A percentile compares a stretch with the other conserved stretches of the same genome.
Conservation (phyloP, 2,329 filamentous ascomycete genomes). For the Thyridium curvatum region DNA sequence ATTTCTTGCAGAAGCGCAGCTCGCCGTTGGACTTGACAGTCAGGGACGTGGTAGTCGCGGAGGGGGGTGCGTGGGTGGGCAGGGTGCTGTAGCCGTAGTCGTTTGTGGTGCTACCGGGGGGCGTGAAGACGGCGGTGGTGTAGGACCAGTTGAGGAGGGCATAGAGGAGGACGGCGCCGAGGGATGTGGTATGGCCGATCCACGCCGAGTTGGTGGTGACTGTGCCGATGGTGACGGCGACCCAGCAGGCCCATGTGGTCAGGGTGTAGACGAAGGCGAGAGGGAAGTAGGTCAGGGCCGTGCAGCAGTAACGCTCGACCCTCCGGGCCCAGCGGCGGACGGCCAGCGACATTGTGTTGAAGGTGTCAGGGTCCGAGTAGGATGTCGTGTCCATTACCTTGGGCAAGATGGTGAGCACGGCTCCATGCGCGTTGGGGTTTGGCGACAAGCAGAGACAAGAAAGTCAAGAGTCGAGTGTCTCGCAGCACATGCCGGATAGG, state of each 20-base stretch:
- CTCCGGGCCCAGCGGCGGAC: constrained; percentile 57
- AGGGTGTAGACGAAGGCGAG: constrained; percentile 81
- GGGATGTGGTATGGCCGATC: constrained; percentile 51
- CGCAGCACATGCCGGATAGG: too few relatives aligned
- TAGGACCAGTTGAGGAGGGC: constrained; percentile 81
- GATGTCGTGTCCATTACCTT: constrained; percentile 8
- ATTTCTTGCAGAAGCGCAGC: constrained; percentile 93
- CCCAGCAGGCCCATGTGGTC: constrained; percentile 92
- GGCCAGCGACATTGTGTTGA: constrained; percentile 36
- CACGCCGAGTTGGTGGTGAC: constrained; percentile 43
- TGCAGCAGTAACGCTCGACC: constrained; percentile 79
- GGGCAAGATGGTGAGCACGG: too few relatives aligned
- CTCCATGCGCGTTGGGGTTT: background rate
- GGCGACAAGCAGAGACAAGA: too few relatives aligned
- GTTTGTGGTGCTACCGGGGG: constrained; percentile 67
- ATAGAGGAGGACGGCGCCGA: constrained; percentile 66
- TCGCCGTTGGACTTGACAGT: constrained; percentile 91
- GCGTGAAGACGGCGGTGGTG: constrained; percentile 86
- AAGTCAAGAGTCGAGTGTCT: too few relatives aligned
- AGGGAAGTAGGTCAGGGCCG: constrained; percentile 75
- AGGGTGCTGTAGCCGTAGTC: constrained; percentile 70
- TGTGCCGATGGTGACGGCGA: constrained; percentile 68
- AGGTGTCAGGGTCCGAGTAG: constrained; percentile 19
- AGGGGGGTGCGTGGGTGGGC: constrained; percentile 60
- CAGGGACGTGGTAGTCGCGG: constrained; percentile 62